Base-by-base conservation (phyloP, 2,329 filamentous ascomycete species). In the Malbranchea zuffiana region DNA sequence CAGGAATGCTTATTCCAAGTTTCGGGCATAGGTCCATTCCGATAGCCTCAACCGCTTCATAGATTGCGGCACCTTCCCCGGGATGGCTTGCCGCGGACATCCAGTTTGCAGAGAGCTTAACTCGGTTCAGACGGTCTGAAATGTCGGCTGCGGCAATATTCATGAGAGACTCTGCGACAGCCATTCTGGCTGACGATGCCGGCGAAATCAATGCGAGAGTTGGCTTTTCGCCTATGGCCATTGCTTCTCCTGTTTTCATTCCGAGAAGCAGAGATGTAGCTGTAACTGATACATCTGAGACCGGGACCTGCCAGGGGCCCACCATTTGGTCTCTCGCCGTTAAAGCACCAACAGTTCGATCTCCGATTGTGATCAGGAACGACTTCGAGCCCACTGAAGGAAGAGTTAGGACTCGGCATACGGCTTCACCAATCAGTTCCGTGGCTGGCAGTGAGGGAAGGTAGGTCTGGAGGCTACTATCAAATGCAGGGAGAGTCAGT, bases 51-150 rank as follows among this genome's bases (percentile, higher is more conserved):
- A 95, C 90, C 19, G 87, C 90, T 59, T 95, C 85, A 53, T 94
- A 96, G 20, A 96, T 71, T 11, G 80, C 85, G 25, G 88, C 87
- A 26, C 85, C 87, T 61, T 98, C 90, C 31, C 90, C 90, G 15
- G 83, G 80, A 57, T 95, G 86, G 54, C 78, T 86, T 43, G 87
- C 83, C n/a, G 88, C 88, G 3, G 86, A 87, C 90, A 96, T 96
- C 88, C 88, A 98, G 65, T 98, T 96, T 33, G 88, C 88, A 3
- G 87, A 95, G 6, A 96, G 73, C 56, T 88, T 81, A 44, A 96
- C 78, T 28, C 83, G 78, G 42, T 74, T 74, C 35, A 96, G 66
- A 37, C 82, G 77, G 30, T 80, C 82, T 39, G 79, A 72, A 15
- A 80, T 63, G 55, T 82, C 71, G 13, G 80, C 83, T 38, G 90